Base-by-base conservation (phyloP, 768 basidiomycete species). In the Boletus edulis region DNA sequence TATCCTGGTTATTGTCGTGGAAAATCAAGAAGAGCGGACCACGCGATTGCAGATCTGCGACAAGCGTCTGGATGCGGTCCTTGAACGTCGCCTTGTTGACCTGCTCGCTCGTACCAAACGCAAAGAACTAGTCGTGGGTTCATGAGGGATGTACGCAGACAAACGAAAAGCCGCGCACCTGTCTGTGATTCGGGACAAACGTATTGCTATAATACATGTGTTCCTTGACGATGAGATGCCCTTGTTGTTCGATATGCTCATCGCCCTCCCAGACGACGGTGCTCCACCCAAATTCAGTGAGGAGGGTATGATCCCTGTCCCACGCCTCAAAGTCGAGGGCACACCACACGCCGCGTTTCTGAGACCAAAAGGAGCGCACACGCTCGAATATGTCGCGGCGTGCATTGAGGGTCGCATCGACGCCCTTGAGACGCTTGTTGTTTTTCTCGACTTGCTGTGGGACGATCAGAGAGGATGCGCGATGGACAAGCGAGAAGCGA, bases 201-300 rank as follows among this genome's bases (percentile, higher is more conserved):
- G 74, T 75, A 63, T 93, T 94, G 22, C 67, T 73, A 52, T 81
- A 85, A 39, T 72, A 66, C 47, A 72, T 73, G 61, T 84, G 77
- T 58, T 91, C 87, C 48, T 82, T 76, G 18, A 91, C 79, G 53
- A 87, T 81, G 39, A 84, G 70, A 66, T 91, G 87, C 0, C 80
- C 84, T 41, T 73, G 62, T 48, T 83, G 78, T 37, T 73, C 72
- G 39, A 82, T 62, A 63, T 75, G 75, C 40, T 73, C 41, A 5
- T 78, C 83, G 24, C 78, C 73, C 46, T 81, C 73, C 83, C 85
- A 91, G 10, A 72, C 74, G 31, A 85, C 61, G 10, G 74, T 64
- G 61, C 83, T 82, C 79, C 83, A 93, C n/a, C 93, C 93, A 61
- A 91, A 87, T 67, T 95, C 93, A 24, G 89, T 91, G 58, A 93